Evolutionary conservation across 257 asterid species (phyloP).

Genomic region (Sherardia arvensis): DNA sequence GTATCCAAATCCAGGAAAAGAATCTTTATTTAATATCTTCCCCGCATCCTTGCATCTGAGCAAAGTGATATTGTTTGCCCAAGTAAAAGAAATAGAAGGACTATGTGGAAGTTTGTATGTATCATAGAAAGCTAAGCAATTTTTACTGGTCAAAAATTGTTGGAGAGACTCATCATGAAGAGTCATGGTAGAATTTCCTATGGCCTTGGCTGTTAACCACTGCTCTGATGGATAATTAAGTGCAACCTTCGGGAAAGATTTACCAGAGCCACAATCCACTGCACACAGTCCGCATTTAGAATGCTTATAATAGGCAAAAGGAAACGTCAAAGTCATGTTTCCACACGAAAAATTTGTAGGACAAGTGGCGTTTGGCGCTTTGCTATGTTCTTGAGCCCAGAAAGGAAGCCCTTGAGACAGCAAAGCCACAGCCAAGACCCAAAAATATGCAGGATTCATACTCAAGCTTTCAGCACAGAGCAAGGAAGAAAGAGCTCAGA

Average conservation of each 20-base stretch:
- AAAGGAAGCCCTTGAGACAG: not conserved
- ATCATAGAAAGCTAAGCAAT: not conserved
- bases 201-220: not conserved
- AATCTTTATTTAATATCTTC: not conserved
- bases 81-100: conserved; percentile 10
- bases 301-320: conserved; percentile 1
- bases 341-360: conserved; percentile 16
- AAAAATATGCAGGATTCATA: conserved; percentile 5
- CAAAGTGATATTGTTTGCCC: conserved; percentile 20
- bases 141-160: not conserved
- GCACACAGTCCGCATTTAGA: conserved; percentile 28
- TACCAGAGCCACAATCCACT: not conserved
- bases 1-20: not conserved
- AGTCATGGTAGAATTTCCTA: not conserved
- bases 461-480: not conserved
- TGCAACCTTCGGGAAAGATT: conserved; percentile 7
- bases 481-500: not conserved
- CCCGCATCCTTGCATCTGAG: conserved; percentile 6
- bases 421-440: not conserved
- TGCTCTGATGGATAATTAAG: not conserved
- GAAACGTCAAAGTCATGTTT: conserved; percentile 15
- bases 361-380: not conserved
- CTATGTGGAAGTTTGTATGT: not conserved
- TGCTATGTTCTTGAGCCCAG: not conserved
- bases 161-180: not conserved